Conservation (phyloP, 305 asterid species). For the Solanum hybrid region DNA sequence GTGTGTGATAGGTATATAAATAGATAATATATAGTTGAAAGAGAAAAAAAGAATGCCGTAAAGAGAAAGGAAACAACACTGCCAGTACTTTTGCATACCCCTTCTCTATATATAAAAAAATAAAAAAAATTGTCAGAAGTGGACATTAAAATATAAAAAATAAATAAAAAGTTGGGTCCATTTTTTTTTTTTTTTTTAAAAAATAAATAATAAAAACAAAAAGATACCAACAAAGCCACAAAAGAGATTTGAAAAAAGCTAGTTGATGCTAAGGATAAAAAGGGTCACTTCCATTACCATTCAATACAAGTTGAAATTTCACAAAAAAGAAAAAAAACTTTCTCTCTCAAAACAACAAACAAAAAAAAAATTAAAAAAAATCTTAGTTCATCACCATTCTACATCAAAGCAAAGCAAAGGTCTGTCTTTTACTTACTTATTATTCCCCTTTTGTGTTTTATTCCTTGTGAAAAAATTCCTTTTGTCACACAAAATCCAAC, state of each 20-base stretch:
- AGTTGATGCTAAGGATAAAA: slow-evolving; percentile 36
- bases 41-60: slow-evolving; percentile 53
- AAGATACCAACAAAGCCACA: slow-evolving; percentile 31
- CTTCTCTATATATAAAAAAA: slow-evolving; percentile 19
- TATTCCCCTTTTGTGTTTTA: slow-evolving; percentile 8
- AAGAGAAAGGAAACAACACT: slow-evolving; percentile 53
- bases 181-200: not conserved
- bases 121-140: slow-evolving; percentile 2
- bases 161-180: not conserved
- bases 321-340: not conserved
- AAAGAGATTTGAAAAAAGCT: slow-evolving; percentile 26
- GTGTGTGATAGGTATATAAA: slow-evolving; percentile 30
- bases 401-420: slow-evolving; percentile 21
- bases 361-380: not conserved
- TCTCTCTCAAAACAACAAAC: not conserved
- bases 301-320: not conserved
- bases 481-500: slow-evolving; percentile 26
- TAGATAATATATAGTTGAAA: slow-evolving; percentile 25
- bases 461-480: slow-evolving; percentile 8
- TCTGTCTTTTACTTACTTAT: slow-evolving; percentile 14
- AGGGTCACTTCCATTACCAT: slow-evolving; percentile 26
- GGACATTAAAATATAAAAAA: slow-evolving; percentile 1
- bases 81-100: slow-evolving; percentile 30
- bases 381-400: slow-evolving; percentile 13
- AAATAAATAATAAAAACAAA: slow-evolving; percentile 21